Evolutionary conservation across 345 rosid species (phyloP), one percentile per base, ranked within the genome.

Genomic region (Salix brachista): DNA sequence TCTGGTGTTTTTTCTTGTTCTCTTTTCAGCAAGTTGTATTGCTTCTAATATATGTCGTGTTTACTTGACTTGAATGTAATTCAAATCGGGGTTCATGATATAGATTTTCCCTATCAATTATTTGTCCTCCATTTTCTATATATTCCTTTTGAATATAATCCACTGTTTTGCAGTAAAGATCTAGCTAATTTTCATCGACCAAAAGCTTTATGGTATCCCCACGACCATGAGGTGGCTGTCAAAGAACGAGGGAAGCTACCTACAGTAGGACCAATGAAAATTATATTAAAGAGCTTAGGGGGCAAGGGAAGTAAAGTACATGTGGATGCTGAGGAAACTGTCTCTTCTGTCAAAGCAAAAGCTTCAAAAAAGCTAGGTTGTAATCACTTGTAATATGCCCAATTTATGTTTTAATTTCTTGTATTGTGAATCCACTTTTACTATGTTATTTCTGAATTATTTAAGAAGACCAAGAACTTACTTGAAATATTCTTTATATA

Each of bases 291-390:
- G 92, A 96, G 98, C 84, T 85, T 96, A 81, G 99, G 99, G 74
- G 99, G 99, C 74, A 96, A 96, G 84, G 99, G 97, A 81, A 91
- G 91, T 83, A 93, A 92, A 84, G 86, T 96, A 58, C 91, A 93
- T 81, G 96, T 96, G 61, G 91, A 91, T 73, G 85, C 90, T 74
- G 96, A 92, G 82, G 98, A 96, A 87, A 87, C 90, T 70, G 77
- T 90, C 28, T 86, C 92, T 73, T 93, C 99, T 74, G 80, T 96
- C 52, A 93, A 91, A 82, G 84, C 89, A 79, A 96, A 96, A 84
- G 98, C 94, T 80, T 91, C 96, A 25, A 93, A 86, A 82, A 96
- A 96, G 87, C 92, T 93, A 93, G 99, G 99, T 96, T 82, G 80
- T 77, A 65, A 25, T 41, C 50, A 37, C 50, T 68, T 68, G 50